Conservation (phyloP, 2,329 filamentous ascomycete genomes). For the Gliomastix tumulicola region DNA sequence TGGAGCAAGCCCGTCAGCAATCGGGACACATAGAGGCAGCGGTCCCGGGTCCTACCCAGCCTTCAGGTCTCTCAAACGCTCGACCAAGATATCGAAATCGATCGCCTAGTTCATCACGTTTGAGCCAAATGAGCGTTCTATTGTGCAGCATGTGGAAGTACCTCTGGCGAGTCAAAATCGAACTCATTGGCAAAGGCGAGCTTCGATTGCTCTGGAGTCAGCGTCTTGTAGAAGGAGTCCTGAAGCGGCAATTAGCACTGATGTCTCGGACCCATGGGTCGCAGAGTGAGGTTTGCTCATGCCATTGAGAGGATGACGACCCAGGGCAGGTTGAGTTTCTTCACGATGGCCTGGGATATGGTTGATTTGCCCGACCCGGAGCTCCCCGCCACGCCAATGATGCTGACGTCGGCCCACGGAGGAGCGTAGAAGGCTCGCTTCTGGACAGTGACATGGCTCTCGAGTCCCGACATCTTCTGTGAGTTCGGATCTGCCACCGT, state of each 20-base stretch:
- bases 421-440: constrained; percentile 74
- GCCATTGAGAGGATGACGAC: constrained; percentile 97
- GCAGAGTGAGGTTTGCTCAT: constrained; percentile 19
- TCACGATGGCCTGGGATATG: constrained; percentile 84
- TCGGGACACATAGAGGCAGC: too few relatives aligned
- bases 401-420: constrained; percentile 93
- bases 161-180: constrained; percentile 88
- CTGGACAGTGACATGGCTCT: constrained; percentile 41
- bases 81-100: constrained; percentile 84
- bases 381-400: constrained; percentile 92
- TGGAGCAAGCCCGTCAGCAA: too few relatives aligned
- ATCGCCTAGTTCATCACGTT: constrained; percentile 51
- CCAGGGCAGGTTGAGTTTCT: constrained; percentile 87
- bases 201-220: constrained; percentile 71
- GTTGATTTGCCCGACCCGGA: constrained; percentile 95
- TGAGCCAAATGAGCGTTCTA: background rate
- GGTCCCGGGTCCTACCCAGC: constrained; percentile 60
- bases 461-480: constrained; percentile 23
- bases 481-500: too few relatives aligned
- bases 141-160: constrained; percentile 16
- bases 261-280: background rate
- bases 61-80: constrained; percentile 77
- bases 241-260: constrained; percentile 26
- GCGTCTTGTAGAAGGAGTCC: constrained; percentile 96
- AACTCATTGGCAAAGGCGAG: constrained; percentile 85